Evolutionary conservation across 116 monocot genomes (phyloP).

Genomic region (Zostera marina): DNA sequence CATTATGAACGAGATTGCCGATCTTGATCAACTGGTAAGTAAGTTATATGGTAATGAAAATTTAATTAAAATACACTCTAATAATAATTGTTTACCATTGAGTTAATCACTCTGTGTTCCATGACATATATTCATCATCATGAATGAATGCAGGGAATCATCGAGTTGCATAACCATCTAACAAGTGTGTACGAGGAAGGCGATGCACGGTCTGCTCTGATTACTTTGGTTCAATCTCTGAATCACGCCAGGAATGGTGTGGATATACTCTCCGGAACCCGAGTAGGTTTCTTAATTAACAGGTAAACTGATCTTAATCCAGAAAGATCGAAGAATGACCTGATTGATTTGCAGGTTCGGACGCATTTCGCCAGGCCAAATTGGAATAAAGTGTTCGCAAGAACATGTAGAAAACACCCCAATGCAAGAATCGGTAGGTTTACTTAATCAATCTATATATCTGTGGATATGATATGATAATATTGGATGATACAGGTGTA

Average conservation of each 20-base stretch:
- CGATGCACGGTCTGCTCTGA: conserved; percentile 84
- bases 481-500: conserved; percentile 38
- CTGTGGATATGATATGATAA: neutral
- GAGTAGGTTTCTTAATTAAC: conserved; percentile 33
- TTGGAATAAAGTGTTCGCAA: conserved; percentile 8
- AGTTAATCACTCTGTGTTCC: no score
- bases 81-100: no score
- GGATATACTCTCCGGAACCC: conserved; percentile 81
- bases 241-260: conserved; percentile 95
- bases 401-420: conserved; percentile 53
- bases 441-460: neutral
- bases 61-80: neutral
- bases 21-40: conserved; percentile 82
- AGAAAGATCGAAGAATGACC: no score
- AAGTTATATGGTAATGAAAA: no score
- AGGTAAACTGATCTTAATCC: no score
- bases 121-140: no score
- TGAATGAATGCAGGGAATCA: conserved; percentile 79
- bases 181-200: conserved; percentile 95
- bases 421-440: conserved; percentile 63
- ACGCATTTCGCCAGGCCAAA: conserved; percentile 10
- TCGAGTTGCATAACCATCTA: conserved; percentile 96
- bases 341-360: neutral
- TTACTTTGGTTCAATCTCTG: conserved; percentile 89
- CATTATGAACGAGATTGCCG: conserved; percentile 86